Evolutionary conservation across 805 yeast species (phyloP), one percentile per base, ranked within the genome.

Genomic region (Kurtzmaniella fragi): DNA sequence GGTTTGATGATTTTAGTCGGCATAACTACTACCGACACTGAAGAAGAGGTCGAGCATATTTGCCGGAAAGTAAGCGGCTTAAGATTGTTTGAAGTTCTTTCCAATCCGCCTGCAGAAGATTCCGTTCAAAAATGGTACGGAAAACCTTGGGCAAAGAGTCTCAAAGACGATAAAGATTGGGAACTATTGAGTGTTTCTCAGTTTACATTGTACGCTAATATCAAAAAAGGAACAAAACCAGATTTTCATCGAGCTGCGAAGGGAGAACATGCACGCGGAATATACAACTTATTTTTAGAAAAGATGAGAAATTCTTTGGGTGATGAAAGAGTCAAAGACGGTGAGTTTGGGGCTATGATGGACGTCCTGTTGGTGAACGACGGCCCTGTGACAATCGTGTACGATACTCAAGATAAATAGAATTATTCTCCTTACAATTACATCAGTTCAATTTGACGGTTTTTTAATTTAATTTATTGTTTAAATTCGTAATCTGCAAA

Each of bases 331-430:
- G 95, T 89, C 3, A 73, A 82, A 46, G 96, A 90, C 51, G 99
- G 99, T 2, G 70, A 77, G 40, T 93, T 93, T 57, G 99, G 98
- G 0, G 98, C 91, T 9, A 86, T 91, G 96, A 93, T 93, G 99
- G 95, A 87, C 46, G 96, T 95, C 12, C 74, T 75, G 1, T 61
- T 91, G 43, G 78, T 82, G 11, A 93, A 93, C 53, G 97, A 91
- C 52, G 98, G 98, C 1, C 98, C 98, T 0, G 88, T 86, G 1
- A 91, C 98, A 0, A 82, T 91, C 26, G 75, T 82, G 15, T 75
- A 84, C 65, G 96, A 90, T 55, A 83, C 91, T 1, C 73, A 61
- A 36, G 77, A 75, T 31, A 20, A 20, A 20, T 20, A 20, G 25
- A 20, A 5, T 20, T 5, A 20, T 20, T 20, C 8, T 20, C n/a